Base-by-base conservation (phyloP, 768 basidiomycete genomes). In the Calocybe indica region DNA sequence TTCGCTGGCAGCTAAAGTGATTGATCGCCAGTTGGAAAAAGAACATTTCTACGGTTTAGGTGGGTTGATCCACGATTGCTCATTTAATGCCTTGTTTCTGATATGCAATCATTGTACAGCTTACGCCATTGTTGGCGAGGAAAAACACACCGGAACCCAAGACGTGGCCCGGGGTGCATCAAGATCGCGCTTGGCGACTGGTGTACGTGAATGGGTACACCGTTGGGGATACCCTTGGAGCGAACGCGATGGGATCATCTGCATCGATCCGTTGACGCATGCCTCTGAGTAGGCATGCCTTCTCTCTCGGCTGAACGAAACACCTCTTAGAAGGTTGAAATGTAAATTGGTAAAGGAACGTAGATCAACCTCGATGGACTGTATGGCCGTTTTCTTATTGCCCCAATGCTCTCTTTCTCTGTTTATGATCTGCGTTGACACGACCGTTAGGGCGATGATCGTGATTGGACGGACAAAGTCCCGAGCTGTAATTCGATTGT, bases 221-320 rank as follows among this genome's bases (percentile, higher is more conserved):
- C 80, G 87, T 47, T 97, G 92, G 91, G 89, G 90, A 48, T 97
- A 94, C 69, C 89, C 94, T 12, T 96, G 93, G 94, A 87, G 78
- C 64, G 94, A 96, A 63, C 80, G 85, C 6, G 90, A 90, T 58
- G 94, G 94, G 2, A 81, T 92, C 43, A 79, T 96, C 46, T 93
- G 88, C 63, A 80, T 96, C 42, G 94, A 97, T 64, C 70, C 86
- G 15, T 70, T 90, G 53, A 92, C 88, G 29, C 92, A 94, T 53
- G 65, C 72, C 36, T 66, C 70, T 12, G 74, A 74, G 58, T 75
- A 63, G 52, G 3, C 29, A 32, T 22, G 22, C 4, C 22, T 22
- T 22, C 22, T 22, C 22, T 22, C 22, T 22, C 22, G 22, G 22
- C 22, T 22, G 22, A 22, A 22, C 22, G 22, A 22, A 22, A 22